phyloP scores from a whole-genome alignment of 2,329 filamentous ascomycete genomes.

The Leptosphaerulina australis region DNA sequence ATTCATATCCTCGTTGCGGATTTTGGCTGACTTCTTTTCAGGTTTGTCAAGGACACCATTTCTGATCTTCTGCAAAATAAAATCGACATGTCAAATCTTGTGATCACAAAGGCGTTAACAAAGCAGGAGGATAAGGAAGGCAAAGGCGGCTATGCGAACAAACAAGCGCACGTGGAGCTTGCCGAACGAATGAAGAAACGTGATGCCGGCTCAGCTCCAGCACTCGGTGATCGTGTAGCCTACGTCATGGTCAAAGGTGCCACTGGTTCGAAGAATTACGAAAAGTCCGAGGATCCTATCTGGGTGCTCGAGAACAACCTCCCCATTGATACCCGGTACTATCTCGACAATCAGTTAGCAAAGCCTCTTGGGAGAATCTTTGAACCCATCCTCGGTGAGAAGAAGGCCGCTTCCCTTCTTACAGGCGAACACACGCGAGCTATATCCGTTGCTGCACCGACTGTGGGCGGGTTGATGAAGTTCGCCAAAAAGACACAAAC shows the following conservation, averaged over 20 bases:
- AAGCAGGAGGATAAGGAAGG: constrained; percentile 60
- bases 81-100: constrained; percentile 97
- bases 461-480: constrained; percentile 94
- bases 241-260: constrained; percentile 97
- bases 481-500: constrained; percentile 98
- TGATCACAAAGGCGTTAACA: constrained; percentile 95
- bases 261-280: constrained; percentile 90
- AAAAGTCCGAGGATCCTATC: constrained; percentile 95
- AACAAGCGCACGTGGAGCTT: constrained; percentile 95
- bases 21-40: constrained; percentile 47
- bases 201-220: constrained; percentile 90
- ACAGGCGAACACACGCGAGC: constrained; percentile 94
- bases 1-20: neutral
- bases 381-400: constrained; percentile 94
- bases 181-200: constrained; percentile 97
- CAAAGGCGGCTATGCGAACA: constrained; percentile 71
- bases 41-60: constrained; percentile 96
- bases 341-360: constrained; percentile 95
- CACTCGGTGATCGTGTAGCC: constrained; percentile 91
- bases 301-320: constrained; percentile 97
- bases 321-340: constrained; percentile 97
- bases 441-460: constrained; percentile 89
- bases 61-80: constrained; percentile 96
- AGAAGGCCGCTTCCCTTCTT: constrained; percentile 82
- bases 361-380: constrained; percentile 96